Evolutionary conservation across 2,329 filamentous ascomycete species (phyloP).

Genomic region (Rugonectria rugulosa): DNA sequence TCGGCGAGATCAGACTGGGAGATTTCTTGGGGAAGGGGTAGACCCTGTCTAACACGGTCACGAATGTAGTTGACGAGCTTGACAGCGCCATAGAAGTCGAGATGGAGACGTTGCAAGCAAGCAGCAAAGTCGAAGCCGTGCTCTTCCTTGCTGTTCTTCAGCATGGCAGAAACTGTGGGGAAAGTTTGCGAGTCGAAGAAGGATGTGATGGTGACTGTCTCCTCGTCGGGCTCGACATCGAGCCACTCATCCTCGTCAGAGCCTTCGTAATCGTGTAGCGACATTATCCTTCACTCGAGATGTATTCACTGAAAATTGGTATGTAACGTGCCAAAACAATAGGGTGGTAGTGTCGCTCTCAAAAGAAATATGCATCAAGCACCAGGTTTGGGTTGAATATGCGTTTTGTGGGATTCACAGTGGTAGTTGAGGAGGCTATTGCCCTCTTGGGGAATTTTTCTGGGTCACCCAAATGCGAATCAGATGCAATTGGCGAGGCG

Average conservation of each 20-base stretch:
- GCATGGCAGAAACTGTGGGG: constrained; percentile 68
- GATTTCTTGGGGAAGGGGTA: constrained; percentile 63
- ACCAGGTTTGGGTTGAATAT: constrained; percentile 26
- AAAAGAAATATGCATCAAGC: constrained; percentile 7
- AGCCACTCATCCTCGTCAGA: constrained; percentile 59
- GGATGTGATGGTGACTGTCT: constrained; percentile 68
- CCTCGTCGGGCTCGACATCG: constrained; percentile 68
- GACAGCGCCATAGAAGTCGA: constrained; percentile 78
- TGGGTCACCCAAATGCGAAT: constrained; percentile 17
- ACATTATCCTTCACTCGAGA: constrained; percentile 33
- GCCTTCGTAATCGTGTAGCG: constrained; percentile 36
- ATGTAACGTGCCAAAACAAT: constrained; percentile 44
- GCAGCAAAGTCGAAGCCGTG: constrained; percentile 72
- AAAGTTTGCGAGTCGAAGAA: constrained; percentile 74
- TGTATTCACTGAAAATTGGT: constrained; percentile 48
- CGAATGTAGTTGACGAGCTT: constrained; percentile 78
- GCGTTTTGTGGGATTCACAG: constrained; percentile 39
- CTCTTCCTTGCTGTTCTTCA: constrained; percentile 71
- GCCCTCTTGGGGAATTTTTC: constrained; percentile 38
- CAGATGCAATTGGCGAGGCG: constrained; percentile 41
- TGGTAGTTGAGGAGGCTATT: constrained; percentile 46
- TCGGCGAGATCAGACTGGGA: constrained; percentile 71
- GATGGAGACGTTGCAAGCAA: constrained; percentile 61
- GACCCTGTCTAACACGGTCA: constrained; percentile 52
- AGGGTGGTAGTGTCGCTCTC: background rate